Evolutionary conservation across 2,329 filamentous ascomycete species (phyloP).

Genomic region (Chalara sp.): DNA sequence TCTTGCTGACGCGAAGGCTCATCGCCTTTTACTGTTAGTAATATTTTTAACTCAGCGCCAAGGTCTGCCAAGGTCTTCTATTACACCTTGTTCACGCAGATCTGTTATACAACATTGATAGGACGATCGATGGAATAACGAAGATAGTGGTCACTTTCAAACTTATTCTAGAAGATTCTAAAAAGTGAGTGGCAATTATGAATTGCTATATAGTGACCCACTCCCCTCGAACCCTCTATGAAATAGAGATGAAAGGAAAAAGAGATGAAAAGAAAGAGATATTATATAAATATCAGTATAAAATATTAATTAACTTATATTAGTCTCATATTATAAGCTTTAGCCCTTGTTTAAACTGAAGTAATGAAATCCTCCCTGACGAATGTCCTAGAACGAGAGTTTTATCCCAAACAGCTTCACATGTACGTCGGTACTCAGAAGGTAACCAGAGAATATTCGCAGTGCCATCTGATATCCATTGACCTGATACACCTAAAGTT

Average conservation of each 20-base stretch:
- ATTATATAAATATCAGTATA: neutral
- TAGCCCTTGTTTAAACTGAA: neutral
- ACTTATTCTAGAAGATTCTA: too few relatives aligned
- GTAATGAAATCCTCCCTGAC: neutral
- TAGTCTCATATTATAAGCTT: neutral
- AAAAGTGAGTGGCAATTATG: too few relatives aligned
- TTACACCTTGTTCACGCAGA: too few relatives aligned
- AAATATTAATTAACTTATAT: neutral
- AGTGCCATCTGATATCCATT: neutral
- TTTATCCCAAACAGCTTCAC: neutral
- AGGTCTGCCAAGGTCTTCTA: too few relatives aligned
- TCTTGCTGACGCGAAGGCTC: too few relatives aligned
- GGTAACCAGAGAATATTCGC: neutral
- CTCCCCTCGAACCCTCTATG: neutral
- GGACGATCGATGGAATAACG: too few relatives aligned
- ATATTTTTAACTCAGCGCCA: too few relatives aligned
- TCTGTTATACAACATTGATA: too few relatives aligned
- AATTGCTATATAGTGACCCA: too few relatives aligned
- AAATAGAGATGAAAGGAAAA: neutral
- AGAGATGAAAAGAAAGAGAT: neutral
- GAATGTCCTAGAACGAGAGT: neutral
- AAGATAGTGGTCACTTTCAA: too few relatives aligned
- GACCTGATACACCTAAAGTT: neutral
- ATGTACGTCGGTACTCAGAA: neutral
- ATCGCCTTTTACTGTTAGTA: too few relatives aligned